A percentile compares a stretch with the other conserved stretches of the same genome.
phyloP scores from a whole-genome alignment of 306 rosid species.

The Vigna unguiculata region DNA sequence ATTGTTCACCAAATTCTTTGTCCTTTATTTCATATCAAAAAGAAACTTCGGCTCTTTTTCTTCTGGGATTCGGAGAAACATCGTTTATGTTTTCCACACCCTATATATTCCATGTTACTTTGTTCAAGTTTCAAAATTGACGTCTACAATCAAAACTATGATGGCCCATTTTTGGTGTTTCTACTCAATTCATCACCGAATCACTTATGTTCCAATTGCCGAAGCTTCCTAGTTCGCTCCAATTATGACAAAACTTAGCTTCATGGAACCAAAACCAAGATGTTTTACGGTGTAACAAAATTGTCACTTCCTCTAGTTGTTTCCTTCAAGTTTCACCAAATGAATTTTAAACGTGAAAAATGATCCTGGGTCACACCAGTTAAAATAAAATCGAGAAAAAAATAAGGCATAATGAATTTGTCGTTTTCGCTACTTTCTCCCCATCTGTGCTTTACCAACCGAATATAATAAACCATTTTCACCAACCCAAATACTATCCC shows the following conservation, averaged over 20 bases:
- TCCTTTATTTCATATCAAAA: background rate
- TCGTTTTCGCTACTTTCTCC: background rate
- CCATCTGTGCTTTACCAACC: slow-evolving; percentile 25
- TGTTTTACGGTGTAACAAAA: slow-evolving; percentile 31
- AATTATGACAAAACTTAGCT: no score
- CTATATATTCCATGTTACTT: background rate
- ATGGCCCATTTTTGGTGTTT: background rate
- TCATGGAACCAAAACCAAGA: slow-evolving; percentile 26
- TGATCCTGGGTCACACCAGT: background rate
- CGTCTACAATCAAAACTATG: background rate
- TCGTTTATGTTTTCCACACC: background rate
- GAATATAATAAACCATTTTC: slow-evolving; percentile 15
- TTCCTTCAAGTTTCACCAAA: slow-evolving; percentile 32
- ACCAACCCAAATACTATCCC: slow-evolving; percentile 17
- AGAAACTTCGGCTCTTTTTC: background rate
- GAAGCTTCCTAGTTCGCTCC: slow-evolving; percentile 24
- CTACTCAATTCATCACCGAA: background rate
- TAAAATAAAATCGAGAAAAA: background rate
- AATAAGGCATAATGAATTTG: background rate
- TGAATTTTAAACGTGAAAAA: slow-evolving; percentile 31
- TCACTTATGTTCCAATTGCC: background rate
- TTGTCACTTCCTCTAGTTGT: slow-evolving; percentile 7
- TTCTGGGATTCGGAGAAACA: background rate
- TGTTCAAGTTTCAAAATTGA: background rate
- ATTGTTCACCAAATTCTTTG: background rate